Base-by-base conservation (phyloP, 371 early-diverging fungal species). In the Mortierella sp. region DNA sequence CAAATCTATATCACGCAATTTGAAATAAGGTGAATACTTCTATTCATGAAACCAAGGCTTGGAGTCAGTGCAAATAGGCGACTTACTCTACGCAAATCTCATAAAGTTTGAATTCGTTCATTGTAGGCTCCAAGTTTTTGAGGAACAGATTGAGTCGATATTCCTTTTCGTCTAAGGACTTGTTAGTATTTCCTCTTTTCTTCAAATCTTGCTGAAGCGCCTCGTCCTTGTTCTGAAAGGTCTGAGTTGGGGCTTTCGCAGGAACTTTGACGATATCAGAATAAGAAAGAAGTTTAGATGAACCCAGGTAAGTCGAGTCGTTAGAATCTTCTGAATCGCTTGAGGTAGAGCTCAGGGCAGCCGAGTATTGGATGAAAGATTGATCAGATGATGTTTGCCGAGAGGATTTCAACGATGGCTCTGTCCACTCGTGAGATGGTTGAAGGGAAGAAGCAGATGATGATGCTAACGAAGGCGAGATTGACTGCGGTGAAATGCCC, bases 171-270 rank as follows among this genome's bases (percentile, higher is more conserved):
- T 79, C 79, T 53, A 79, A 40, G 2, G 67, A 68, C 53, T 57
- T 68, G 61, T 68, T 77, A 5, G 77, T 77, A 67, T 77, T 77
- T n/a, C 77, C 77, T 47, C 77, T 62, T 54, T 72, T 67, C 53
- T 61, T 77, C 60, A 77, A n/a, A 29, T 77, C 77, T 19, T 63
- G 66, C 22, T 58, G 64, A 3, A 31, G 29, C 0, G 43, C 59
- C 12, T 59, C 45, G 6, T 58, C 64, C 26, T n/a, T 54, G 32
- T 57, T 62, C 13, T 56, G 34, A 13, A 31, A 15, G 10, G 26
- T 17, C 53, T 55, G 35, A 10, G 22, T 34, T 17, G 34, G 29
- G 19, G 53, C 66, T 51, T 55, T 68, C 0, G 72, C 51, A 15
- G 77, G 72, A 0, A 72, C 72, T 34, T 71, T 77, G 28, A 77